A percentile compares a stretch with the other conserved stretches of the same genome.
These are phyloP conservation scores for Sedum album DNA, from an alignment of 164 flowering plant genomes.

Conservation along the genomic window DNA sequence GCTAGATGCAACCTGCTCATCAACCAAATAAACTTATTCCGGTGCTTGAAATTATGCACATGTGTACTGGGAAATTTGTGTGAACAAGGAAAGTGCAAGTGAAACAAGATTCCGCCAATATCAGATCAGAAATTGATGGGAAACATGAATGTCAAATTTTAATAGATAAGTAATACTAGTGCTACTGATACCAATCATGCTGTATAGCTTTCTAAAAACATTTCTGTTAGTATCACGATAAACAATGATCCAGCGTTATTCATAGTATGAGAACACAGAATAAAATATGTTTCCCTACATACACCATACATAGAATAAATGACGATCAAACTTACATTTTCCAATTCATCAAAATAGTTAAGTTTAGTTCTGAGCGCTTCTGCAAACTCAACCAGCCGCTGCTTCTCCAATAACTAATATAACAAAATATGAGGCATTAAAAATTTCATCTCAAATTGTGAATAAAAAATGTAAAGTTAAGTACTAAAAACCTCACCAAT, in stretches of 20 bases:
- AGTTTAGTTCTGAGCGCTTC: constrained; percentile 91
- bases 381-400: constrained; percentile 78
- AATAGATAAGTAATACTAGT: neutral
- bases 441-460: neutral
- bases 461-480: neutral
- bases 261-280: neutral
- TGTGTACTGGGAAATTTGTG: neutral
- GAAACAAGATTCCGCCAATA: neutral
- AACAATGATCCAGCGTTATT: neutral
- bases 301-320: constrained; percentile 12
- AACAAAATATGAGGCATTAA: neutral
- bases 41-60: neutral
- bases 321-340: constrained; percentile 82
- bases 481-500: constrained; percentile 37
- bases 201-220: neutral
- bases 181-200: neutral
- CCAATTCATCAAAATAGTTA: constrained; percentile 95
- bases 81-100: neutral
- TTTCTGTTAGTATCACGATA: neutral
- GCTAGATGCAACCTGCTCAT: constrained; percentile 70
- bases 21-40: neutral
- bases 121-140: neutral
- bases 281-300: neutral
- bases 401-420: constrained; percentile 75
- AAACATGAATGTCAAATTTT: neutral